Base-by-base conservation (phyloP, 192 early-diverging fungal genomes). In the Geranomyces michiganensis region DNA sequence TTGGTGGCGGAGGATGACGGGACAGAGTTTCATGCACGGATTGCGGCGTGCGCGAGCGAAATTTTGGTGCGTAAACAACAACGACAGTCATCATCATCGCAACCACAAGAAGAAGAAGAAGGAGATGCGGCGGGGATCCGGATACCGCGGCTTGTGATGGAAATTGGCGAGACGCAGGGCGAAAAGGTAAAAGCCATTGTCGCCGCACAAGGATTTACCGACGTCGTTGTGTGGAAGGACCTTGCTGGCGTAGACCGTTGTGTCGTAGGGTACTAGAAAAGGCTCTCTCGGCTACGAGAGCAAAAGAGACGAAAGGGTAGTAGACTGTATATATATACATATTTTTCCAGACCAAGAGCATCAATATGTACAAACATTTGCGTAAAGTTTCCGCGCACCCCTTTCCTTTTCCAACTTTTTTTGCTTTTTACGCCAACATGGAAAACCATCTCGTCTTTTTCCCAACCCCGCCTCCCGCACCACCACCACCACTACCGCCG, bases 151-250 rank as follows among this genome's bases (percentile, higher is more conserved):
- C 33, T 95, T 17, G 88, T 94, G 2, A 85, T 96, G 65, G 94
- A 96, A 73, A 92, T 96, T 66, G 93, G 94, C 1, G 90, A 90
- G 3, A 46, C 67, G 14, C 96, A 98, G 76, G 86, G 85, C 0
- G 73, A 72, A 10, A 67, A 65, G 0, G 79, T 91, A 0, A 65
- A 68, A 5, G 49, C 76, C 17, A 62, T 74, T 5, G 76, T 93
- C 67, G 62, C 82, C 7, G 74, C 77, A 27, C 74, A 80, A 30
- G 89, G 88, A 7, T 87, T 91, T 44, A 68, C 63, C n/a, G 46
- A 76, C 27, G 81, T 87, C 0, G 76, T 85, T 41, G 85, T 92
- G 4, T 93, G 92, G 90, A 90, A 90, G 66, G 95, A 97, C 78
- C 76, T 90, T 53, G 88, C 91, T 0, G 89, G 87, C 1, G 82